Conservation (phyloP, 495 filamentous ascomycete genomes). For the Astrothelium macrocarpum region DNA sequence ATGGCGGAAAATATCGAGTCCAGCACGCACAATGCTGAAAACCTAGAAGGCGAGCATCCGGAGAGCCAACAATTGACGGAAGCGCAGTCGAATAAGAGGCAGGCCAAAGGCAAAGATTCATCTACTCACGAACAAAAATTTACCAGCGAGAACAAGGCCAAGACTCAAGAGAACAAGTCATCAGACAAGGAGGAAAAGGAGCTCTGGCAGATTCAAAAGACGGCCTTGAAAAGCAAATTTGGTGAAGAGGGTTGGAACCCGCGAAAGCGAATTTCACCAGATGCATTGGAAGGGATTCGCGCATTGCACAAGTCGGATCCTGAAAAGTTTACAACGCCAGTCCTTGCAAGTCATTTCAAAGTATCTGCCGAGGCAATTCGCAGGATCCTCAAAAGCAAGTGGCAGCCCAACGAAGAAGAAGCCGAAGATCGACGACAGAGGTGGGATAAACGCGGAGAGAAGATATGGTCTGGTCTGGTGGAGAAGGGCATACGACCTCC, state of each 20-base stretch:
- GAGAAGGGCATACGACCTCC: constrained; percentile 61
- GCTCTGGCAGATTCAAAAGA: constrained; percentile 64
- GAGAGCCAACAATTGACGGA: too few relatives aligned
- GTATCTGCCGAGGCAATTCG: constrained; percentile 79
- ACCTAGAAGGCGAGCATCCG: too few relatives aligned
- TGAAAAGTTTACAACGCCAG: constrained; percentile 59
- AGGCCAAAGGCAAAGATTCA: too few relatives aligned
- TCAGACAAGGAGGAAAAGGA: constrained; percentile 26
- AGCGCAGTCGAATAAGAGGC: too few relatives aligned
- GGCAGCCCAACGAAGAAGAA: constrained; percentile 59
- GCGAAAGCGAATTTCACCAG: constrained; percentile 77
- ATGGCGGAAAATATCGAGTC: too few relatives aligned
- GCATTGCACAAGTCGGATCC: constrained; percentile 67
- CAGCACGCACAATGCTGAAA: too few relatives aligned
- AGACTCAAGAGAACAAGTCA: neutral
- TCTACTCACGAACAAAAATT: neutral
- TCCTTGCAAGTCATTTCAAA: constrained; percentile 70
- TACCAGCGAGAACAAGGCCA: neutral
- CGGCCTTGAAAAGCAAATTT: constrained; percentile 61
- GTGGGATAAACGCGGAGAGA: constrained; percentile 72
- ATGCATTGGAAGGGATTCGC: constrained; percentile 78
- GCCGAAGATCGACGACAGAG: constrained; percentile 48
- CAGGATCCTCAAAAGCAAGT: constrained; percentile 75
- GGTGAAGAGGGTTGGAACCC: constrained; percentile 63
- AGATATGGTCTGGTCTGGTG: constrained; percentile 65